These are phyloP conservation scores for Lanzia echinophila DNA, from an alignment of 2,329 filamentous ascomycete species.

Conservation along the genomic window DNA sequence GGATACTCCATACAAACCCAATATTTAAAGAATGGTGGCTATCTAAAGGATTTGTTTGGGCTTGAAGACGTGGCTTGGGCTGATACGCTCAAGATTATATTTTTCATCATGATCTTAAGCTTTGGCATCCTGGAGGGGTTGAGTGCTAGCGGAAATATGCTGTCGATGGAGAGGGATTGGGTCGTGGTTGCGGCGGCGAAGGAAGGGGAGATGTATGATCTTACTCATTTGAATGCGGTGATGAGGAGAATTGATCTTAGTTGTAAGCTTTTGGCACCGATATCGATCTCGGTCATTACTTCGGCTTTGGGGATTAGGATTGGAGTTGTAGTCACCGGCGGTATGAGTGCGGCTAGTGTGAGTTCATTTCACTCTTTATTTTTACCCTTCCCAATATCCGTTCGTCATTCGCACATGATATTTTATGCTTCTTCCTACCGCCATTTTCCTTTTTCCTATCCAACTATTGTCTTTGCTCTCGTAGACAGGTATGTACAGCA, in stretches of 20 bases:
- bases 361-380: too few relatives aligned
- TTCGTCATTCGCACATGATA: too few relatives aligned
- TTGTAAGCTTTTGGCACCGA: conserved; percentile 49
- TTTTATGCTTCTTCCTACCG: too few relatives aligned
- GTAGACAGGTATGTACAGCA: too few relatives aligned
- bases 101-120: conserved; percentile 33
- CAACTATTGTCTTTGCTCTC: too few relatives aligned
- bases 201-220: conserved; percentile 30
- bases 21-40: too few relatives aligned
- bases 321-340: conserved; percentile 41
- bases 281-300: conserved; percentile 43
- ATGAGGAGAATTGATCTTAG: conserved; percentile 52
- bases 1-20: too few relatives aligned
- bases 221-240: conserved; percentile 42
- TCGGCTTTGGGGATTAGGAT: conserved; percentile 36
- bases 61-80: neutral
- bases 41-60: neutral
- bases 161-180: conserved; percentile 44
- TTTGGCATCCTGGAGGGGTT: conserved; percentile 38
- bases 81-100: conserved; percentile 23
- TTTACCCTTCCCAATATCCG: too few relatives aligned
- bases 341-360: conserved; percentile 36
- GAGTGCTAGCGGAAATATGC: conserved; percentile 36
- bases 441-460: too few relatives aligned
- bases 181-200: conserved; percentile 33